Evolutionary conservation across 768 basidiomycete species (phyloP).

Genomic region (Mycena capillaripes): DNA sequence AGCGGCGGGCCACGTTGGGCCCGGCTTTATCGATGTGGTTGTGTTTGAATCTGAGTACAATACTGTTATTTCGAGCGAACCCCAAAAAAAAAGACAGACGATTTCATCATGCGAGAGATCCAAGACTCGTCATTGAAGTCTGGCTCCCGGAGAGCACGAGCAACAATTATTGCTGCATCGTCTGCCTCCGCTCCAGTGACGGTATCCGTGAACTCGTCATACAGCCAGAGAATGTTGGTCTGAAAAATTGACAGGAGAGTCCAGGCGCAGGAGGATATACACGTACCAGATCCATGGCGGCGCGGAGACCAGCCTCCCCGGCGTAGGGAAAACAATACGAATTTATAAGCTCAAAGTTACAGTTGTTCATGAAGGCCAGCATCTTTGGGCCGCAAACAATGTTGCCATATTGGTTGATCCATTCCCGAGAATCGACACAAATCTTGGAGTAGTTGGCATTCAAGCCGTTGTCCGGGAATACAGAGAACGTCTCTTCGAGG

Average conservation of each 20-base stretch:
- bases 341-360: constrained; percentile 28
- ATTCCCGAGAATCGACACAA: constrained; percentile 24
- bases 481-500: constrained; percentile 24
- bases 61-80: neutral
- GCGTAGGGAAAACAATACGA: constrained; percentile 32
- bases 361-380: constrained; percentile 35
- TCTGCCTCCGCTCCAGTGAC: constrained; percentile 15
- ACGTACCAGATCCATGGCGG: constrained; percentile 34
- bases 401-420: constrained; percentile 29
- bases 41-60: constrained; percentile 19
- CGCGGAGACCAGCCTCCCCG: constrained; percentile 18
- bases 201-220: constrained; percentile 36
- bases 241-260: neutral
- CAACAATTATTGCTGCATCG: constrained; percentile 22
- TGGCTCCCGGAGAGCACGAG: constrained; percentile 22
- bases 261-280: neutral
- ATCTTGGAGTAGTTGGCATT: constrained; percentile 4
- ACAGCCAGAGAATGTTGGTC: constrained; percentile 34
- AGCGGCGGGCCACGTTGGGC: constrained; percentile 63
- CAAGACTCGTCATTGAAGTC: constrained; percentile 20
- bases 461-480: constrained; percentile 28
- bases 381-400: constrained; percentile 33
- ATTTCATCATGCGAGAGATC: constrained; percentile 26
- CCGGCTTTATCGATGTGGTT: constrained; percentile 46
- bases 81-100: constrained; percentile 3